A percentile compares a stretch with the other conserved stretches of the same genome.
phyloP scores from a whole-genome alignment of 2,329 filamentous ascomycete genomes.

The Madurella fahalii region DNA sequence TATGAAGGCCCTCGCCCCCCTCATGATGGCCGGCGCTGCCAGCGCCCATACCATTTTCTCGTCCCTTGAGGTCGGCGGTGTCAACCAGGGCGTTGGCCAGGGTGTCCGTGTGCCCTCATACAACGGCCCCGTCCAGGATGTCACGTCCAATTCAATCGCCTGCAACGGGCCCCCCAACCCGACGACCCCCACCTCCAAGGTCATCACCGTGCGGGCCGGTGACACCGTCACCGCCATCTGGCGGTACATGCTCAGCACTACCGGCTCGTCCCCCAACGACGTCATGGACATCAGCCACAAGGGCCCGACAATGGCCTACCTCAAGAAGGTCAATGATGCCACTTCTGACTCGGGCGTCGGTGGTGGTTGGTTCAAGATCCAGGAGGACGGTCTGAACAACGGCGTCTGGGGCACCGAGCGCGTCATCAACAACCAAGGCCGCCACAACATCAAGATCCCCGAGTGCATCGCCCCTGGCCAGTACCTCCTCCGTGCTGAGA shows the following conservation, averaged over 20 bases:
- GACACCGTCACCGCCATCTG: conserved; percentile 25
- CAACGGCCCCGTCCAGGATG: conserved; percentile 27
- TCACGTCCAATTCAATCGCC: conserved; percentile 24
- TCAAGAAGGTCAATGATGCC: conserved; percentile 27
- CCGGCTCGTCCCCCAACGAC: conserved; percentile 25
- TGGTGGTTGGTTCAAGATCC: conserved; percentile 28
- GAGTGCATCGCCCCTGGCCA: conserved; percentile 26
- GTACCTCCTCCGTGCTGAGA: conserved; percentile 26
- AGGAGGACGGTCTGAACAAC: conserved; percentile 24
- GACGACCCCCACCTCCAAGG: conserved; percentile 21
- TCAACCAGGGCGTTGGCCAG: conserved; percentile 24
- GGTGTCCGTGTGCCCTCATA: conserved; percentile 25
- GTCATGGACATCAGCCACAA: conserved; percentile 27
- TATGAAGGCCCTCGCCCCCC: conserved; percentile 24
- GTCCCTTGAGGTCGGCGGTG: conserved; percentile 24
- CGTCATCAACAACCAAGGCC: conserved; percentile 27
- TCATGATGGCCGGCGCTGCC: conserved; percentile 20
- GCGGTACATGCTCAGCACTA: conserved; percentile 27
- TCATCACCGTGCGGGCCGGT: conserved; percentile 27
- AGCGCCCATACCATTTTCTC: conserved; percentile 26
- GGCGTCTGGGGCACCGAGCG: conserved; percentile 25
- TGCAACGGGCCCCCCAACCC: conserved; percentile 28
- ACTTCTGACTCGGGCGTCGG: conserved; percentile 24
- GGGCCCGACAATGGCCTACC: conserved; percentile 27
- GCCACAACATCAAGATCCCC: conserved; percentile 24